phyloP scores from a whole-genome alignment of 306 rosid species.

The Cicer pinnatifidum region DNA sequence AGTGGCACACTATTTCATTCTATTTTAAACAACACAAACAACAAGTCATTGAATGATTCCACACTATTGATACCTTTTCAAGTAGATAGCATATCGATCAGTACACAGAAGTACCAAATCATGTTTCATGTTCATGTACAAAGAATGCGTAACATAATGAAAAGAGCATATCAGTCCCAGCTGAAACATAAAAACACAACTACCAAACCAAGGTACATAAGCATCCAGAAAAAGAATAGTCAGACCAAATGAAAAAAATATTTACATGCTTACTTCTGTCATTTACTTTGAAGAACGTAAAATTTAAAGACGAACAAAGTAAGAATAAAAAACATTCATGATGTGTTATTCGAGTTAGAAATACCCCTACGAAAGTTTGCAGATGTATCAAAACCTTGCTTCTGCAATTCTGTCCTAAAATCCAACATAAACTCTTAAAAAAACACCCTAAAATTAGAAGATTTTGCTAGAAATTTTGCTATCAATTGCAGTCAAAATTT shows the following conservation, averaged over 20 bases:
- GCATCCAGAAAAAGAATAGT: conserved; percentile 59
- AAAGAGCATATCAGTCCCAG: conserved; percentile 31
- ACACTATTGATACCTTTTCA: not conserved
- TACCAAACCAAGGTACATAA: conserved; percentile 45
- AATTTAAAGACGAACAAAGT: conserved; percentile 33
- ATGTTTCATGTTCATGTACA: conserved; percentile 42
- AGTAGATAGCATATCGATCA: not conserved
- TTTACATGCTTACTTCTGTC: conserved; percentile 64
- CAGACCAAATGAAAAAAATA: conserved; percentile 68
- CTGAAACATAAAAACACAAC: conserved; percentile 34
- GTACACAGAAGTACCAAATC: conserved; percentile 21
- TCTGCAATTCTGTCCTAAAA: conserved; percentile 53
- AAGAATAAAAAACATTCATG: conserved; percentile 39
- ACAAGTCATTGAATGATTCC: not conserved
- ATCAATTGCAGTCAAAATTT: conserved; percentile 62
- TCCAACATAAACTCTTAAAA: conserved; percentile 53
- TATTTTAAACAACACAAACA: not conserved
- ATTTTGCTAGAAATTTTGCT: conserved; percentile 59
- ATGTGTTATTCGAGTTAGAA: conserved; percentile 67
- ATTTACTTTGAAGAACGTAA: conserved; percentile 42
- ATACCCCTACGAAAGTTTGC: conserved; percentile 57
- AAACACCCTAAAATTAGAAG: conserved; percentile 59
- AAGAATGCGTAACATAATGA: conserved; percentile 42
- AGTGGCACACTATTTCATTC: not conserved
- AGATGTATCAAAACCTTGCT: conserved; percentile 66